phyloP scores from a whole-genome alignment of 2,329 filamentous ascomycete genomes.

The Trichophaea hybrida region DNA sequence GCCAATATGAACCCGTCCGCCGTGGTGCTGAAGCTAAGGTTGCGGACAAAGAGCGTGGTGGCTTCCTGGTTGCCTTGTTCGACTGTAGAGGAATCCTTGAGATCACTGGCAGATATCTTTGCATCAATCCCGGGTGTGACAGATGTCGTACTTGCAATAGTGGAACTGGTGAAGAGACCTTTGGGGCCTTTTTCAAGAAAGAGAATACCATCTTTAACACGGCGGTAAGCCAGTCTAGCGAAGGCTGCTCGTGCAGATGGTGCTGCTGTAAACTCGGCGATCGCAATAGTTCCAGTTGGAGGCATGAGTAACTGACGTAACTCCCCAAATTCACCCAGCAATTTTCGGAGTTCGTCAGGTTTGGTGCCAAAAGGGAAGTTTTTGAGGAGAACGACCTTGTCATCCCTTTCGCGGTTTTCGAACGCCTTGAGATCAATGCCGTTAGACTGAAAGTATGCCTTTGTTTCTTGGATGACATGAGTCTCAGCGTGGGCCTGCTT shows the following conservation, averaged over 20 bases:
- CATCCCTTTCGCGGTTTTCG: constrained; percentile 68
- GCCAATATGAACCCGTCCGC: constrained; percentile 58
- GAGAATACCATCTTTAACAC: constrained; percentile 77
- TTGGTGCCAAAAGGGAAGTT: constrained; percentile 81
- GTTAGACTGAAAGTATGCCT: constrained; percentile 73
- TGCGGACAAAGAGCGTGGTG: constrained; percentile 66
- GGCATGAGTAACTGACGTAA: constrained; percentile 78
- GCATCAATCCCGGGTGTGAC: constrained; percentile 33
- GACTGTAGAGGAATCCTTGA: constrained; percentile 30
- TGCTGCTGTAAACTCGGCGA: constrained; percentile 71
- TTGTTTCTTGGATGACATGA: constrained; percentile 89
- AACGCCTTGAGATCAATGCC: constrained; percentile 88
- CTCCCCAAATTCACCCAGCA: constrained; percentile 77
- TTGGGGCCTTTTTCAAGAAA: constrained; percentile 90
- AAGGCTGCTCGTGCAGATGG: constrained; percentile 74
- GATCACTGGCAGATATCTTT: constrained; percentile 54
- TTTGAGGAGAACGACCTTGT: constrained; percentile 79
- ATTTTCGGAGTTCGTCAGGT: constrained; percentile 57
- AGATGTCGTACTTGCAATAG: constrained; percentile 26
- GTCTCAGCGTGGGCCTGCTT: constrained; percentile 97
- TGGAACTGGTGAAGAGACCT: constrained; percentile 48
- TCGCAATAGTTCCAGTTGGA: constrained; percentile 80
- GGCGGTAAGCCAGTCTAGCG: constrained; percentile 69
- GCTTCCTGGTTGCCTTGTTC: not conserved
- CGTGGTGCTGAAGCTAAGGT: constrained; percentile 83